Evolutionary conservation across 2,329 filamentous ascomycete species (phyloP), one percentile per base, ranked within the genome.

Genomic region (Colletotrichum magnum): DNA sequence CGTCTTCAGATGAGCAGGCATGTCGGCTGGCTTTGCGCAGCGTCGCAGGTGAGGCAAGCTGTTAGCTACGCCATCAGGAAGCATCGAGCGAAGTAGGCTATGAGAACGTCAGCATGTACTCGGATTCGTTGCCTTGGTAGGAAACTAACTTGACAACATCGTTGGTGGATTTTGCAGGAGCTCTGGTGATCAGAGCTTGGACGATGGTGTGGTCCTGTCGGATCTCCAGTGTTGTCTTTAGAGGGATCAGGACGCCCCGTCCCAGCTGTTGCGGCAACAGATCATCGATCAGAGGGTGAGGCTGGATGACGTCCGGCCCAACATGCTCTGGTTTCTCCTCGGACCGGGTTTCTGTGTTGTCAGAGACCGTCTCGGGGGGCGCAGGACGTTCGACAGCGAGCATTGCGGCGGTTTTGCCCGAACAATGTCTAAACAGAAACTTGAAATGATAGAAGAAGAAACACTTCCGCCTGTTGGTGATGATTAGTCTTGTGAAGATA

Each of bases 41-140:
- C 93, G 88, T 72, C 93, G 92, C 64, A 95, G 85, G 81, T 95
- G 90, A 81, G 89, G 87, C 74, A 92, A 83, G 84, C 87, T 88
- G 79, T 90, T 88, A 85, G 86, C 87, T 75, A 86, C 86, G 77
- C 88, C 88, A 75, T 89, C 87, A 75, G 87, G 87, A 70, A 88
- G 81, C 76, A 89, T 79, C 61, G 83, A 81, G 74, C 87, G 86
- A 74, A 90, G 80, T 24, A 69, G 53, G 24, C 71, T 72, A 28
- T 4, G 36, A 15, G 21, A 10, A 6, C 3, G 72, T 81, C 74
- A 82, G 74, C 69, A 75, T 72, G 73, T 47, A 59, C 15, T 41
- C 39, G 66, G 16, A 61, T 12, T 15, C 2, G 21, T 53, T 60
- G 32, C 32, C 32, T 59, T 60, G 64, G 70, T 15, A 59, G 56